Percentiles rank a stretch among this genome's conserved stretches.
Evolutionary conservation across 2,329 filamentous ascomycete species (phyloP).

Genomic region (Sclerotiophoma versabilis): DNA sequence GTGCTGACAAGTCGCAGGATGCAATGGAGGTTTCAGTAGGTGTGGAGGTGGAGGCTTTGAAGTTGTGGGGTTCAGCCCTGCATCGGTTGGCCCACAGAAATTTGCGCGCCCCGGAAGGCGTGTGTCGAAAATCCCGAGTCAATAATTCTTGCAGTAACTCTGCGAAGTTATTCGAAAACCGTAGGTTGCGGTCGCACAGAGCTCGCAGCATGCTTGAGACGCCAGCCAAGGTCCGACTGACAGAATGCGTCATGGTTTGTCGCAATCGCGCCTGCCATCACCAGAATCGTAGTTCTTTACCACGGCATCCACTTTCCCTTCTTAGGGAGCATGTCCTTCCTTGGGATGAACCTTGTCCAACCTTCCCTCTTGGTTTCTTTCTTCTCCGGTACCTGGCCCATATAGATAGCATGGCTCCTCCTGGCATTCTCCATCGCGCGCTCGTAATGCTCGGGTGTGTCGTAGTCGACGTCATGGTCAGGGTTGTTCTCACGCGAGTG

Average conservation of each 20-base stretch:
- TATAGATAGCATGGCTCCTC: conserved; percentile 32
- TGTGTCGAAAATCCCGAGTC: background rate
- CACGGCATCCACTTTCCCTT: conserved; percentile 17
- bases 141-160: background rate
- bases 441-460: conserved; percentile 28
- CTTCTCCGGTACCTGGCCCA: conserved; percentile 24
- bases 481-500: conserved; percentile 38
- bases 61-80: conserved; percentile 3
- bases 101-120: conserved; percentile 7
- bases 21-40: background rate
- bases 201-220: background rate
- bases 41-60: conserved; percentile 9
- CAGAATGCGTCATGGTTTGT: background rate
- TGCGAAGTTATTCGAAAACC: background rate
- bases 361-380: conserved; percentile 25
- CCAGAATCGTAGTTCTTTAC: background rate
- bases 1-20: background rate
- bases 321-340: conserved; percentile 15
- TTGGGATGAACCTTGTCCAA: conserved; percentile 31
- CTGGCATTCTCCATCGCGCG: conserved; percentile 35
- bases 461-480: conserved; percentile 33
- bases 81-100: conserved; percentile 3
- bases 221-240: background rate
- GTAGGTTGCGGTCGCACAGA: background rate
- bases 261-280: background rate